Percentiles rank a stretch among this genome's conserved stretches.
Evolutionary conservation across 768 basidiomycete genomes (phyloP).

Genomic region (Lepiota venenata): DNA sequence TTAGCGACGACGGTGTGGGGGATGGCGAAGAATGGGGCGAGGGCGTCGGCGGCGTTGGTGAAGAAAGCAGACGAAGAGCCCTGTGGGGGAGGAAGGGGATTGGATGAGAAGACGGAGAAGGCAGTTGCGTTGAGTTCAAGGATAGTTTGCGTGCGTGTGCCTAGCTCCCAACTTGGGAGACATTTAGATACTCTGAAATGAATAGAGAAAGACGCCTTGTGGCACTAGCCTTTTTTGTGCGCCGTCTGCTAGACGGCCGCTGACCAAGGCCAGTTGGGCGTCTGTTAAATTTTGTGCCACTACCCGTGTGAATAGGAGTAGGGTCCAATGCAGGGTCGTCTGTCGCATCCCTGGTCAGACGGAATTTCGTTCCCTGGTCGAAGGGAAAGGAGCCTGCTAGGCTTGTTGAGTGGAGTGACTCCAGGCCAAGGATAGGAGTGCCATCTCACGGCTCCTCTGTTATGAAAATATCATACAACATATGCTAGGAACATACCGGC

Average conservation of each 20-base stretch:
- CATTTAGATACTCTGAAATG: not conserved
- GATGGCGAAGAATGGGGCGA: constrained; percentile 58
- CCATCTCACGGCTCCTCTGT: no score
- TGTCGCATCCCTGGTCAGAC: no score
- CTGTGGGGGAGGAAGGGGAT: constrained; percentile 34
- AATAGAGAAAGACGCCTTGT: not conserved
- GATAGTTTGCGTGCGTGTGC: constrained; percentile 50
- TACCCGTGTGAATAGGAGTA: constrained; percentile 6
- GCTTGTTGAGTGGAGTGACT: no score
- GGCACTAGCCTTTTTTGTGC: constrained; percentile 32
- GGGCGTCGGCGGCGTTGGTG: constrained; percentile 25
- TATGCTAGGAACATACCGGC: no score
- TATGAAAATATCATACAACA: no score
- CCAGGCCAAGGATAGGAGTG: no score
- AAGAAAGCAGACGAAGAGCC: constrained; percentile 29
- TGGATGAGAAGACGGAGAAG: constrained; percentile 41
- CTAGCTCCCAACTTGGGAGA: constrained; percentile 47
- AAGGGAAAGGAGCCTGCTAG: no score
- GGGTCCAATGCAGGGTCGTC: not conserved
- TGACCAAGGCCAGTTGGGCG: constrained; percentile 29
- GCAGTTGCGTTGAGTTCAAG: constrained; percentile 40
- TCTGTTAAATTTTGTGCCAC: constrained; percentile 29
- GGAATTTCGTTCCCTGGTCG: no score
- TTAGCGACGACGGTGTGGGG: constrained; percentile 45
- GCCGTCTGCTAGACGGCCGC: constrained; percentile 31